Conservation (phyloP, 1,284 basidiomycete genomes). For the Sanghuangporus weigelae region DNA sequence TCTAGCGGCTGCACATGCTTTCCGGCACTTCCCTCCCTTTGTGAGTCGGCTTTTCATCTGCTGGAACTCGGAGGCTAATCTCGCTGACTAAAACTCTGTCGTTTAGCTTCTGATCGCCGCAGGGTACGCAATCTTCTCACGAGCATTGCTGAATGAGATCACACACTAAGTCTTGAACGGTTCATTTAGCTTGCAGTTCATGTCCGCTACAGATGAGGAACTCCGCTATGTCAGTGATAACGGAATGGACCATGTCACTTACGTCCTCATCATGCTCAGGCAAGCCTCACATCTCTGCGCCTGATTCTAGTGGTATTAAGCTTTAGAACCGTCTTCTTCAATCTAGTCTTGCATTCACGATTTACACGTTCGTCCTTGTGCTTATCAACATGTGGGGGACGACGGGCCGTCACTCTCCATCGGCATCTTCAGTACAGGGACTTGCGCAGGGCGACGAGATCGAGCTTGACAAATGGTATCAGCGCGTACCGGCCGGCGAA, state of each 20-base stretch:
- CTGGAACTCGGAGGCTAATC: too few species aligned
- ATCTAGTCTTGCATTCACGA: constrained; percentile 67
- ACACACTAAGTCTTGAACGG: too few species aligned
- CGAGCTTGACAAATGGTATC: constrained; percentile 18
- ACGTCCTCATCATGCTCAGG: constrained; percentile 82
- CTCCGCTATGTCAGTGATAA: constrained; percentile 59
- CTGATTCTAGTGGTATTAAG: too few species aligned
- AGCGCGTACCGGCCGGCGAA: constrained; percentile 14
- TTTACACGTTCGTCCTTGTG: constrained; percentile 66
- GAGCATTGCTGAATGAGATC: too few species aligned
- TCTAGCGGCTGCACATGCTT: constrained; percentile 48
- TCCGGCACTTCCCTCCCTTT: constrained; percentile 83
- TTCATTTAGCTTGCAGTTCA: constrained; percentile 80
- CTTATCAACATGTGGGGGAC: constrained; percentile 54
- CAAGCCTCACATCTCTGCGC: too few species aligned
- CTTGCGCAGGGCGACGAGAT: background rate
- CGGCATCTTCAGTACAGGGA: background rate
- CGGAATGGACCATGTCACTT: constrained; percentile 87
- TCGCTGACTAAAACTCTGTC: too few species aligned
- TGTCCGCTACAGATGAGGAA: constrained; percentile 91
- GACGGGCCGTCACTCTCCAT: constrained; percentile 51
- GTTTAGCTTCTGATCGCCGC: constrained; percentile 65
- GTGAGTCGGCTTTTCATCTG: constrained; percentile 43
- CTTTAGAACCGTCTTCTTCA: too few species aligned
- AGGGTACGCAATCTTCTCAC: too few species aligned